Evolutionary conservation across 371 early-diverging fungal species (phyloP), one percentile per base, ranked within the genome.

Genomic region (Circinella minor): DNA sequence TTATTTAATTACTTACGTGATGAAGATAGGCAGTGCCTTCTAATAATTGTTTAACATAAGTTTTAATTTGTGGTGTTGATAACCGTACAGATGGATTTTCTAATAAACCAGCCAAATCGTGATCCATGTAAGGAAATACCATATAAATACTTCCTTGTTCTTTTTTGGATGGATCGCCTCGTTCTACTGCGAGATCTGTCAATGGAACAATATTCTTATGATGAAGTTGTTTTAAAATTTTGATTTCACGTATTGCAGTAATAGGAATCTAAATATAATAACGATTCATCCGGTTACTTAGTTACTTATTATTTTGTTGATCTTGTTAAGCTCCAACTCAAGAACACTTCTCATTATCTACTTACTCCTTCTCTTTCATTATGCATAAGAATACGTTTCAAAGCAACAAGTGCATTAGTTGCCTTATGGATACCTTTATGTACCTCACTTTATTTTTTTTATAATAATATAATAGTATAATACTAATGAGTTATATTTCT

Each of bases 71-170:
- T 36, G 91, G 86, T 7, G 75, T 82, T 4, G 86, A 81, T 55
- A 95, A 83, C 36, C 82, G 76, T 5, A 93, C 88, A 61, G 84
- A 81, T 6, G 91, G 90, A 71, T 94, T 92, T 55, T 91, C 91
- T 51, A 97, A 78, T 48, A 96, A 80, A 1, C 96, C 97, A 2
- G 94, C 91, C 18, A 98, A 84, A 73, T 98, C 98, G 71, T 94
- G 95, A 64, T 95, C 96, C 94, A 98, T 93, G 84, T 98, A 99
- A 37, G 96, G 96, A 62, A 98, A 94, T 6, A 96, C 96, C 94
- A 99, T 93, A 78, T 94, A 95, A 11, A 94, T 59, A 15, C 85
- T 87, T 60, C 85, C 92, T 66, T 80, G 70, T 68, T 71, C 73
- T 65, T 74, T 79, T 63, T 65, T 71, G 34, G 75, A 71, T 37